Evolutionary conservation across 31 red algal species (phyloP).

Genomic region (Endocladia muricata): DNA sequence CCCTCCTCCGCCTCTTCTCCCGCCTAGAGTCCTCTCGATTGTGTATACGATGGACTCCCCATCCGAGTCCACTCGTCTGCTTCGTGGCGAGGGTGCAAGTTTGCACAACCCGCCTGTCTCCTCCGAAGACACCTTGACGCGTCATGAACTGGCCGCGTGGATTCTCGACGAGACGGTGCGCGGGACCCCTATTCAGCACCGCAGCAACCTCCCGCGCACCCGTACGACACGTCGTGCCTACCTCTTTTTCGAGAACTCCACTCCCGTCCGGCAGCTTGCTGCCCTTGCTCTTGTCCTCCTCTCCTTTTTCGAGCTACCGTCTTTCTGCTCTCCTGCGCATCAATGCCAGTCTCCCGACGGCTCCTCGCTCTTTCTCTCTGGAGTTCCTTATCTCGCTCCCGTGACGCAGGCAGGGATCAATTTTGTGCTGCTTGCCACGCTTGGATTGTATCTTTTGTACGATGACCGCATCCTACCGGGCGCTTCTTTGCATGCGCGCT

Average conservation of each 20-base stretch:
- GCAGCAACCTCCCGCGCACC: constrained; percentile 27
- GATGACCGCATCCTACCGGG: constrained; percentile 24
- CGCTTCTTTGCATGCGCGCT: constrained; percentile 27
- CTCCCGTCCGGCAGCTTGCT: constrained; percentile 27
- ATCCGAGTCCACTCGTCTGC: too few species aligned
- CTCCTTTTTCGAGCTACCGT: constrained; percentile 73
- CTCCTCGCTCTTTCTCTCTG: constrained; percentile 48
- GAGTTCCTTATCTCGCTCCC: constrained; percentile 47
- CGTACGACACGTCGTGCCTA: constrained; percentile 37
- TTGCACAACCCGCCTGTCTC: neutral
- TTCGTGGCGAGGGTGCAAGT: too few species aligned
- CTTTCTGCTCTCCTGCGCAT: constrained; percentile 47
- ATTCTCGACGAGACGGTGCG: constrained; percentile 77
- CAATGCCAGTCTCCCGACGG: constrained; percentile 44
- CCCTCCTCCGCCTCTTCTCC: too few species aligned
- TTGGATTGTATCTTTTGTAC: constrained; percentile 43
- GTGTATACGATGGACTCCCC: too few species aligned
- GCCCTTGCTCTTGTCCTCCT: constrained; percentile 58
- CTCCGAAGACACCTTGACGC: constrained; percentile 22
- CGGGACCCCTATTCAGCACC: constrained; percentile 34
- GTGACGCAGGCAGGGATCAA: constrained; percentile 19
- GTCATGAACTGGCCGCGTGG: constrained; percentile 79
- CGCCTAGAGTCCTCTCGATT: too few species aligned
- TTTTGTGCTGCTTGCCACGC: constrained; percentile 27
- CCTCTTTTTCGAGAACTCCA: constrained; percentile 57